phyloP scores from a whole-genome alignment of 2,329 filamentous ascomycete species.

The Claviceps africana region DNA sequence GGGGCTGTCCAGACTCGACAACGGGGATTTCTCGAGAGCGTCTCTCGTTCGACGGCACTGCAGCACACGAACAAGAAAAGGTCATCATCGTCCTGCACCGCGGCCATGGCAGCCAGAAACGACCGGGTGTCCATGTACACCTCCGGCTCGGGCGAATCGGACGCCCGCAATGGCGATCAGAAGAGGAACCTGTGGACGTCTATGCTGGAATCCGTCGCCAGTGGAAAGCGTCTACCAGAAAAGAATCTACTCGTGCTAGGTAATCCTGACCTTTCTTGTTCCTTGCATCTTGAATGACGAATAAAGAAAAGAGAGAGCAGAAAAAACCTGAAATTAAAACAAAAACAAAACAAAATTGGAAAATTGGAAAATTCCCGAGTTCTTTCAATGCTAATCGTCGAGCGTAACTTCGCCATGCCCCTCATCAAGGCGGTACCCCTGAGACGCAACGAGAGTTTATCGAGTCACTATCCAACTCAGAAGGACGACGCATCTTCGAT shows the following conservation, averaged over 20 bases:
- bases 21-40: background rate
- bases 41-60: background rate
- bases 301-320: background rate
- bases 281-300: background rate
- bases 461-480: conserved; percentile 44
- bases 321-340: background rate
- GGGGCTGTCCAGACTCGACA: background rate
- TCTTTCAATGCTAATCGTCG: conserved; percentile 4
- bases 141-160: conserved; percentile 38
- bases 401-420: background rate
- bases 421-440: conserved; percentile 53
- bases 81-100: background rate
- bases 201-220: conserved; percentile 81
- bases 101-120: conserved; percentile 34
- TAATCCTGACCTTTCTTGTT: conserved; percentile 19
- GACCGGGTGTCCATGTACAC: conserved; percentile 48
- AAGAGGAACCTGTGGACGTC: conserved; percentile 91
- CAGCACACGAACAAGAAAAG: background rate
- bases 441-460: conserved; percentile 78
- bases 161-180: conserved; percentile 49
- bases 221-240: conserved; percentile 76
- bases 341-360: background rate
- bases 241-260: conserved; percentile 83
- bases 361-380: background rate
- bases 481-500: conserved; percentile 38